Conservation (phyloP, 164 flowering plant species). For the Annona squamosa region DNA sequence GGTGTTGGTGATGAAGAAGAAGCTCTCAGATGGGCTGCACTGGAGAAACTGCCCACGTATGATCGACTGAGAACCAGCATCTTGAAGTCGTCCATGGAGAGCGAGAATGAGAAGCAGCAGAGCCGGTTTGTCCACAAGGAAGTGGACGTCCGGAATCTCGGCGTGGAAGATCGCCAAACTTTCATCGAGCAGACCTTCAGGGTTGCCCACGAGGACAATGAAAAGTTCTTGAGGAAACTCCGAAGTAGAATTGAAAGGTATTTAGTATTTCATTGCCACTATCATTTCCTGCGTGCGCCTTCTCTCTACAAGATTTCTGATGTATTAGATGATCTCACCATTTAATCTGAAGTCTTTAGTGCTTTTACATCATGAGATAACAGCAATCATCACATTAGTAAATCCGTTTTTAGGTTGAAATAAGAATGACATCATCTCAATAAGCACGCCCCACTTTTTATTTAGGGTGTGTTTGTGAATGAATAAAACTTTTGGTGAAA, state of each 20-base stretch:
- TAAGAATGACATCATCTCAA: too few relatives aligned
- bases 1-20: constrained; percentile 36
- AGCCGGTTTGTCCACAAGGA: constrained; percentile 31
- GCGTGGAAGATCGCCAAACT: constrained; percentile 38
- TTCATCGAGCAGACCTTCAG: constrained; percentile 24
- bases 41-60: constrained; percentile 40
- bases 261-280: background rate
- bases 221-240: constrained; percentile 25
- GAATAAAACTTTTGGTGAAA: too few relatives aligned
- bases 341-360: too few relatives aligned
- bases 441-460: too few relatives aligned
- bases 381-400: too few relatives aligned
- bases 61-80: constrained; percentile 32
- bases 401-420: too few relatives aligned
- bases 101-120: constrained; percentile 20
- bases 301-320: too few relatives aligned
- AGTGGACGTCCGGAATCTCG: constrained; percentile 67
- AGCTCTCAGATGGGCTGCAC: constrained; percentile 44
- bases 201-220: constrained; percentile 31
- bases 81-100: constrained; percentile 28
- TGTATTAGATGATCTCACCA: too few relatives aligned
- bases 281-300: too few relatives aligned
- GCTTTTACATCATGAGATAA: too few relatives aligned
- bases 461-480: too few relatives aligned
- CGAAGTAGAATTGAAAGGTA: constrained; percentile 25